Evolutionary conservation across 495 filamentous ascomycete genomes (phyloP), one percentile per base, ranked within the genome.

Genomic region (Geopyxis carbonaria): DNA sequence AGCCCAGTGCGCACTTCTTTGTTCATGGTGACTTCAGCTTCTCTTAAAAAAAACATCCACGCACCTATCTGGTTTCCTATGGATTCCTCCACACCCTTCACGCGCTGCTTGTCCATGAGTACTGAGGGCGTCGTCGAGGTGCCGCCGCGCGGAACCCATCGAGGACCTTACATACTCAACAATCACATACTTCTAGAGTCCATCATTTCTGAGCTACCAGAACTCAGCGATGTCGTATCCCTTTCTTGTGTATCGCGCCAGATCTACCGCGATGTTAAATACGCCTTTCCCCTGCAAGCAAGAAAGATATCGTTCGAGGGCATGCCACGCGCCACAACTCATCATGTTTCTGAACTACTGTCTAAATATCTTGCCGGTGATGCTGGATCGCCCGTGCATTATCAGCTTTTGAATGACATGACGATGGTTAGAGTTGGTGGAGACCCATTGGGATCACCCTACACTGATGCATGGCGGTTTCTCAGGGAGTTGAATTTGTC

Each of bases 181-280:
- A 53, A 53, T 40, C 44, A 45, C 20, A 44, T 53, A 10, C 47
- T 53, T 23, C 38, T 53, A 13, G 50, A 53, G 31, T 53, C 49
- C 5, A 53, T 53, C 24, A 45, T 53, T 10, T 38, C 49, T 8
- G 44, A 40, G 14, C 37, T 53, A 14, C 48, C 45, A 8, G 49
- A 53, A 31, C 34, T 53, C 18, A 38, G 40, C 18, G 50, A 53
- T 36, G 48, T 53, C 37, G 34, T 53, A 24, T 39, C 49, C n/a
- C 45, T 53, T 10, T 45, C 47, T 24, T 32, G 38, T 19, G 50
- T 53, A 30, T 53, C 50, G 11, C 44, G 40, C 27, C 44, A 53
- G 23, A 38, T 52, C 18, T 49, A 45, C 32, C 30, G 41, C 8
- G 44, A 53, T 15, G 43, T 53, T 31, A 39, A 43, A 23, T 44